Evolutionary conservation across 495 filamentous ascomycete genomes (phyloP), one percentile per base, ranked within the genome.

Genomic region (Penicillium bialowiezense): DNA sequence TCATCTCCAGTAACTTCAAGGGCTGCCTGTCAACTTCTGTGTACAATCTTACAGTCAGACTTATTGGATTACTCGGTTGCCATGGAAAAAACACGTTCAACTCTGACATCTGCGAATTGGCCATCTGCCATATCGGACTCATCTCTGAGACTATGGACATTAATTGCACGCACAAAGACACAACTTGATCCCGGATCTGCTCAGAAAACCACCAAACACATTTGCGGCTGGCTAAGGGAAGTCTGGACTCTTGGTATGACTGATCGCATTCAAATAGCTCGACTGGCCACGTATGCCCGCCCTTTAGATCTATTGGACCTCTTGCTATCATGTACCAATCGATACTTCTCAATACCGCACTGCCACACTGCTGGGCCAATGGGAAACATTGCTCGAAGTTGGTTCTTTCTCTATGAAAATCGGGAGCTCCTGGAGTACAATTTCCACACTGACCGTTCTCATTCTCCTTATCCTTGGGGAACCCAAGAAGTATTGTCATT

Each of bases 101-200:
- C 93, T 58, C 72, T 93, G 29, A 75, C 79, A 7, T 85, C 86
- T 13, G 80, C 86, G 41, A 90, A 85, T 61, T 90, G 91, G 0
- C 95, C 91, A 3, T 84, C 84, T 17, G 60, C 83, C 17, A 73
- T 95, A n/a, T 82, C 85, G 5, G 93, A 97, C 59, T 81, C 88
- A 23, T 83, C 87, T 21, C 66, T 92, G n/a, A 75, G 74, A 3
- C 62, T 96, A 24, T 91, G 91, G 87, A 70, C 77, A 7, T 78
- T 70, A 81, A 39, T 80, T 77, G 55, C 72, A 77, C 46, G 80
- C 73, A 48, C 79, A 86, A 66, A 48, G 20, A 48, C 63, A 21
- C 69, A 74, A 38, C 58, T 68, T 43, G 82, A 85, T 32, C 84
- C 88, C 5, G 84, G 80, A 17, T 75, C 80, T 4, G 79, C 79